Evolutionary conservation across 495 filamentous ascomycete species (phyloP).

Genomic region (Penicillium parvum): DNA sequence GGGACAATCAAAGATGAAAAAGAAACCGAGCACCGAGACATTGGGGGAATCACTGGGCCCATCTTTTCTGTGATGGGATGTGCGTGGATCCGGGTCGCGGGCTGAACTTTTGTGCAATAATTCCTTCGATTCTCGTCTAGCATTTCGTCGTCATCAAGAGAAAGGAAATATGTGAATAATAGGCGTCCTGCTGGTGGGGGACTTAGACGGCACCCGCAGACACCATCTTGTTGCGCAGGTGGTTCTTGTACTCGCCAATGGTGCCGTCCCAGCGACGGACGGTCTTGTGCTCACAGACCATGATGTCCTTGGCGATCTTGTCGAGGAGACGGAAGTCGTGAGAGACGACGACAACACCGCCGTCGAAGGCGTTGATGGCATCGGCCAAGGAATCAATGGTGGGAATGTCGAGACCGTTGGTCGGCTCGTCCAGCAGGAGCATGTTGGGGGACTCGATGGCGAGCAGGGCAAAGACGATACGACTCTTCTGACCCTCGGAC

Average conservation of each 20-base stretch:
- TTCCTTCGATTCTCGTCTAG: conserved; percentile 39
- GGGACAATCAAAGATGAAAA: background rate
- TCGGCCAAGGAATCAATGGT: conserved; percentile 97
- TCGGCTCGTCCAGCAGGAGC: conserved; percentile 96
- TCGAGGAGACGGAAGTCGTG: conserved; percentile 99
- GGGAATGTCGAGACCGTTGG: conserved; percentile 98
- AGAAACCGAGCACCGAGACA: background rate
- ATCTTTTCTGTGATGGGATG: conserved; percentile 4
- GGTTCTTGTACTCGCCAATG: conserved; percentile 95
- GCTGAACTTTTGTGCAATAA: conserved; percentile 25
- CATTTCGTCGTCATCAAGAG: conserved; percentile 40
- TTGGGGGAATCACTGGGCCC: conserved; percentile 1
- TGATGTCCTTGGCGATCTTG: conserved; percentile 99
- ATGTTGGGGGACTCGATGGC: conserved; percentile 98
- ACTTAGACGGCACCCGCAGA: conserved; percentile 45
- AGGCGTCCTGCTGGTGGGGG: conserved; percentile 1
- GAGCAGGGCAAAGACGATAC: conserved; percentile 95
- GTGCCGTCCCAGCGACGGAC: conserved; percentile 82
- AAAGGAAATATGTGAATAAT: conserved; percentile 12
- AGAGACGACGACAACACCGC: conserved; percentile 95
- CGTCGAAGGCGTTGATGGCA: conserved; percentile 92
- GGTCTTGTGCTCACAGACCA: conserved; percentile 96
- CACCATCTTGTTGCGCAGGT: conserved; percentile 97
- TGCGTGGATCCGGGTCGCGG: conserved; percentile 8
- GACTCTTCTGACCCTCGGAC: conserved; percentile 93